These are phyloP conservation scores for Talaromyces borbonicus DNA, from an alignment of 495 filamentous ascomycete genomes.

Conservation along the genomic window DNA sequence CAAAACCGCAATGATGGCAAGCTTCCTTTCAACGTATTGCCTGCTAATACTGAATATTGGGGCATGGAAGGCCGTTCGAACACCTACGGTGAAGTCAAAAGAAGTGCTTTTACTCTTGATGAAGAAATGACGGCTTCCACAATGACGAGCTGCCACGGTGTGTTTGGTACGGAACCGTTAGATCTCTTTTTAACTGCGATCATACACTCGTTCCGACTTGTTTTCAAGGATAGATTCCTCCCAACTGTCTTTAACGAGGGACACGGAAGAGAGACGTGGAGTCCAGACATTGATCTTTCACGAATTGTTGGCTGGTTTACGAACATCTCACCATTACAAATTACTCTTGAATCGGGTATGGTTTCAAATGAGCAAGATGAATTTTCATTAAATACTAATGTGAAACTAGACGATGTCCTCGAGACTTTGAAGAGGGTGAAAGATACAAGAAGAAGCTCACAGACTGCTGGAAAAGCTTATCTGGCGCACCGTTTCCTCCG, in stretches of 20 bases:
- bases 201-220: slow-evolving; percentile 36
- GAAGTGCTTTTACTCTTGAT: slow-evolving; percentile 35
- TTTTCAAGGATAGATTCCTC: slow-evolving; percentile 41
- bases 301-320: slow-evolving; percentile 56
- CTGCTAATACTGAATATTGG: slow-evolving; percentile 38
- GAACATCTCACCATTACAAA: slow-evolving; percentile 38
- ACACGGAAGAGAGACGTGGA: slow-evolving; percentile 47
- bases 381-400: slow-evolving; percentile 11
- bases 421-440: slow-evolving; percentile 37
- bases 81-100: slow-evolving; percentile 37
- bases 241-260: slow-evolving; percentile 49
- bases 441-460: slow-evolving; percentile 31
- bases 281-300: slow-evolving; percentile 40
- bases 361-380: slow-evolving; percentile 14
- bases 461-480: slow-evolving; percentile 33
- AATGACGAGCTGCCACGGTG: slow-evolving; percentile 30
- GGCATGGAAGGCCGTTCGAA: slow-evolving; percentile 39
- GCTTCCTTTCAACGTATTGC: slow-evolving; percentile 27
- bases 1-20: slow-evolving; percentile 11
- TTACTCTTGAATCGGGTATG: slow-evolving; percentile 24
- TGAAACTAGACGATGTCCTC: slow-evolving; percentile 15
- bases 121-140: slow-evolving; percentile 33
- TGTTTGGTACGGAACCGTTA: slow-evolving; percentile 41
- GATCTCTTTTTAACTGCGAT: slow-evolving; percentile 44
- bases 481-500: slow-evolving; percentile 43